Percentiles rank a stretch among this genome's conserved stretches.
These are phyloP conservation scores for Bocquillonia castaneifolia DNA, from an alignment of 441 rosid species.

Conservation along the genomic window DNA sequence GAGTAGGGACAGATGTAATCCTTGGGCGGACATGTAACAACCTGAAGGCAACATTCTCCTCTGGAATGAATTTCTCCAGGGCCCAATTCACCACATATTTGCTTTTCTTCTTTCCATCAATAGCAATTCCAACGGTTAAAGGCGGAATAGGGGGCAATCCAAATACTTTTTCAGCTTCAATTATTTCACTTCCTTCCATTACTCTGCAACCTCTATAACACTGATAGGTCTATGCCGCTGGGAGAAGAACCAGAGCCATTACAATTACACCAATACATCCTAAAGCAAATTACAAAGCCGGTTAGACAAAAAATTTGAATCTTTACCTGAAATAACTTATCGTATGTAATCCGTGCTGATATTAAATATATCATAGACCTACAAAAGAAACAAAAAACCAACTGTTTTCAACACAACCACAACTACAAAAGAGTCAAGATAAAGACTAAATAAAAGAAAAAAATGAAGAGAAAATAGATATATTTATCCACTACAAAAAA, in stretches of 20 bases:
- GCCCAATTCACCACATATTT: slow-evolving; percentile 67
- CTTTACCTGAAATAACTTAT: neutral
- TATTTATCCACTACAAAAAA: too few species aligned
- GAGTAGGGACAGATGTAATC: slow-evolving; percentile 55
- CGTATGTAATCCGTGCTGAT: neutral
- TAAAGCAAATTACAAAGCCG: neutral
- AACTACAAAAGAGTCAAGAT: too few species aligned
- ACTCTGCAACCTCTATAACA: slow-evolving; percentile 9
- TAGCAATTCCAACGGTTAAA: slow-evolving; percentile 50
- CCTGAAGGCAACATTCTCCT: slow-evolving; percentile 48
- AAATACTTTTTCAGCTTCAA: slow-evolving; percentile 24
- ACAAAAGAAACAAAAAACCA: too few species aligned
- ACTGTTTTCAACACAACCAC: too few species aligned
- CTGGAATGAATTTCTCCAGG: slow-evolving; percentile 55
- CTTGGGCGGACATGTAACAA: slow-evolving; percentile 59
- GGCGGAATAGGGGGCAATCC: slow-evolving; percentile 35
- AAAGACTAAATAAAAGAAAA: too few species aligned
- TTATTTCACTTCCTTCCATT: slow-evolving; percentile 38
- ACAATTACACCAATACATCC: neutral
- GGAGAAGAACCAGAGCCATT: neutral
- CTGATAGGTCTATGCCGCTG: slow-evolving; percentile 10
- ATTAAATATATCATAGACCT: too few species aligned
- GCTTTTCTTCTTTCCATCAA: slow-evolving; percentile 58
- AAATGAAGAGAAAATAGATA: too few species aligned
- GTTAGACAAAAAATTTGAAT: neutral